Conservation (phyloP, 257 asterid genomes). For the Ilex asprella region DNA sequence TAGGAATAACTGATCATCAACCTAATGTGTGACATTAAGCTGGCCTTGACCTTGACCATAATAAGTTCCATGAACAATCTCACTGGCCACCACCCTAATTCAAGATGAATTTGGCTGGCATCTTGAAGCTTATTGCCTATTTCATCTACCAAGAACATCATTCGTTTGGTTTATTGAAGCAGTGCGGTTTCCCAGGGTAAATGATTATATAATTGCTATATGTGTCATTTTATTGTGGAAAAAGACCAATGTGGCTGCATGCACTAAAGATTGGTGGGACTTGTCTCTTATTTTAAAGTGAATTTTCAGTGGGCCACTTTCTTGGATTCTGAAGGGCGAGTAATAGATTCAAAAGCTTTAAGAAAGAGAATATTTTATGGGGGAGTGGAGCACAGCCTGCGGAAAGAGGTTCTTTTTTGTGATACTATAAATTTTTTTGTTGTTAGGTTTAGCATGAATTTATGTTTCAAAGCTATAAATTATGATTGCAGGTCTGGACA, state of each 20-base stretch:
- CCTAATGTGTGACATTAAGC: too few species aligned
- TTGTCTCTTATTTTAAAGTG: slow-evolving; percentile 14
- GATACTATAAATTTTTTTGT: too few species aligned
- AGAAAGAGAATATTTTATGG: slow-evolving; percentile 86
- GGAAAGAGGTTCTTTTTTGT: slow-evolving; percentile 52
- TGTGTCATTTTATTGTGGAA: not conserved
- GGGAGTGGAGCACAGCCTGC: slow-evolving; percentile 68
- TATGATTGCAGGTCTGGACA: slow-evolving; percentile 67
- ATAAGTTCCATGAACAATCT: too few species aligned
- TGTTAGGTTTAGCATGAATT: not conserved
- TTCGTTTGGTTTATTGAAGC: not conserved
- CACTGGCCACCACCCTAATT: too few species aligned
- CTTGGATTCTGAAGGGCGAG: slow-evolving; percentile 91
- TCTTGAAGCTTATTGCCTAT: too few species aligned
- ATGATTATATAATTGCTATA: not conserved
- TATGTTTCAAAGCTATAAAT: not conserved
- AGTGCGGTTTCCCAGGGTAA: not conserved
- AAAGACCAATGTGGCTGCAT: not conserved
- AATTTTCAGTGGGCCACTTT: slow-evolving; percentile 71
- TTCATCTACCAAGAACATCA: too few species aligned
- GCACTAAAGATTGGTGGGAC: not conserved
- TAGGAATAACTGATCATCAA: too few species aligned
- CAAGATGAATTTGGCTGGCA: too few species aligned
- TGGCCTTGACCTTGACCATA: too few species aligned
- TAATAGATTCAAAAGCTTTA: slow-evolving; percentile 57